Base-by-base conservation (phyloP, 306 rosid species). In the Calophaca sinica region DNA sequence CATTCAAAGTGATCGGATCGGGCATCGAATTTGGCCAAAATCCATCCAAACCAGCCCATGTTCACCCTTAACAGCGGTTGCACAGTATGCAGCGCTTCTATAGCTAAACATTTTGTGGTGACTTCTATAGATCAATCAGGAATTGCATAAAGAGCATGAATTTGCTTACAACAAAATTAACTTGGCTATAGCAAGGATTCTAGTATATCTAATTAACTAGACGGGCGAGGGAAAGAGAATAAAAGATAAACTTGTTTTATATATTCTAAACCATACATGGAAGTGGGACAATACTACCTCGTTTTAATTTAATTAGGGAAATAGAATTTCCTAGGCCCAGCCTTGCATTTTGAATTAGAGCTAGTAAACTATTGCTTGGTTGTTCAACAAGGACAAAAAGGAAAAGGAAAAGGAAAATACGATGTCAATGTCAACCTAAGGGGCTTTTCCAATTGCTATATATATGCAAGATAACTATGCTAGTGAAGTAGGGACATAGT, bases 261-360 rank as follows among this genome's bases (percentile, higher is more conserved):
- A 42, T 42, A 42, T 8, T 42, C 48, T 8, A 42, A 42, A 42
- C 48, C 48, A 8, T 42, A 4, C 36, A 33, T 33, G 36, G 36
- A 33, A 7, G 48, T 42, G 10, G 11, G 7, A 42, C 48, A 42
- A 7, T 8, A 42, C 48, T 7, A 42, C 48, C 9, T 2, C 48
- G 48, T 4, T 29, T 29, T 54, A 54, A 54, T 20, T 54, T 54
- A 20, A 8, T 42, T 7, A 54, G 5, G 12, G 61, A 3, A 54
- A 20, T 54, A 54, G 68, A 79, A 33, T 55, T 77, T 57, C n/a
- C 36, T 35, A 33, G 39, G 69, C 29, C 73, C 79, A 80, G 63
- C 64, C 62, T 73, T 55, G 70, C 79, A 58, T 42, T 68, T 68
- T 68, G 68, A 58, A 13, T 11, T 26, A 59, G 57, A 36, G 36